Evolutionary conservation across 75 land plant genomes (phyloP).

Genomic region (Pinus taeda): DNA sequence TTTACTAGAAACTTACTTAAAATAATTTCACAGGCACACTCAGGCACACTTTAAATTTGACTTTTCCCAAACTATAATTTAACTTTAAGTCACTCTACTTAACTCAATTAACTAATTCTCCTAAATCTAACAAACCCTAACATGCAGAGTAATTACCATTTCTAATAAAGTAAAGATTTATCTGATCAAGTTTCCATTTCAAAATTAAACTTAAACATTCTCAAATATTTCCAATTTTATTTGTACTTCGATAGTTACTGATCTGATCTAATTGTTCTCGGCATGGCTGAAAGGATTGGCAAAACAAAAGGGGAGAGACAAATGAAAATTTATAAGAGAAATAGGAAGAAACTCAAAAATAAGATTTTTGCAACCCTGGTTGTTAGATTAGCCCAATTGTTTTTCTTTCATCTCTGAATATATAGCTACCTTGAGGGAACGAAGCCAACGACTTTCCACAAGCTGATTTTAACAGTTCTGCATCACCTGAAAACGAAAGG

Average conservation of each 20-base stretch:
- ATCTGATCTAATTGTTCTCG: not conserved
- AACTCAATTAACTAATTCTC: no score
- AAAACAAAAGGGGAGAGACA: no score
- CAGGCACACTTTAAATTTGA: no score
- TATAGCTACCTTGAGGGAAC: slow-evolving; percentile 35
- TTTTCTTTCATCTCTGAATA: not conserved
- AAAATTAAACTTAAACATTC: not conserved
- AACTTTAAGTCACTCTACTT: no score
- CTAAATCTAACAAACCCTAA: no score
- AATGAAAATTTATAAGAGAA: no score
- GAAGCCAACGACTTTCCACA: slow-evolving; percentile 57
- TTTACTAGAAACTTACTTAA: no score
- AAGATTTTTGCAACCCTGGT: not conserved
- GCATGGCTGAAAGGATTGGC: no score
- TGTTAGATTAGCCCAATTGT: not conserved
- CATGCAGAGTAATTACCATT: no score
- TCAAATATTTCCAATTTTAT: not conserved
- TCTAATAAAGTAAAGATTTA: no score
- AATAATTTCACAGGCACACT: no score
- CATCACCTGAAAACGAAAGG: slow-evolving; percentile 50
- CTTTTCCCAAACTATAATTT: no score
- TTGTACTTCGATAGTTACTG: not conserved
- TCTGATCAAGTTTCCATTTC: not conserved
- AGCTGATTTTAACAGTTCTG: slow-evolving; percentile 24
- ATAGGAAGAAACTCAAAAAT: not conserved